Evolutionary conservation across 331 rosid species (phyloP).

Genomic region (Rhamnella rubrinervis): DNA sequence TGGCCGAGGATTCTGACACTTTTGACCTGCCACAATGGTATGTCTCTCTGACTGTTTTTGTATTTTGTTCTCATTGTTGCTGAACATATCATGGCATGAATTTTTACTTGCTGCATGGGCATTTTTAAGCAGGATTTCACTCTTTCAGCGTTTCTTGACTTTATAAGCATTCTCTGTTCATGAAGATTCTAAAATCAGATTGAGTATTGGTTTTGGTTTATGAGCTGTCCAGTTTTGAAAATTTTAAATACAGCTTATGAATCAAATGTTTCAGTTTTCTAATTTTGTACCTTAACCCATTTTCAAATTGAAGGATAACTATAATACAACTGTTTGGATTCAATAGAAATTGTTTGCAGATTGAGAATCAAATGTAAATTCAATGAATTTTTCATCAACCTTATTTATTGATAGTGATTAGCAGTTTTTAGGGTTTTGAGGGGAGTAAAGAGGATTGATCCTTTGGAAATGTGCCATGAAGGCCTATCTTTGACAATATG

Average conservation of each 20-base stretch:
- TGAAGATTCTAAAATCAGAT: neutral
- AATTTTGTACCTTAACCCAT: no score
- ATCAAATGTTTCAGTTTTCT: no score
- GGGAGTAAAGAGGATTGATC: no score
- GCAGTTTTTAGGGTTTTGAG: neutral
- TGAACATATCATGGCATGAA: no score
- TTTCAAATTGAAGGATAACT: no score
- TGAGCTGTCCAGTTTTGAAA: no score
- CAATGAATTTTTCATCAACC: neutral
- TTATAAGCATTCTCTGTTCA: neutral
- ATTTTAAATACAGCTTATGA: no score
- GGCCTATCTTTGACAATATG: no score
- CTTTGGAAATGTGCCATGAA: no score
- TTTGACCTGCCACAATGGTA: neutral
- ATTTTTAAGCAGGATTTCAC: neutral
- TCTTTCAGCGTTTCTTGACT: neutral
- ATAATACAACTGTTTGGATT: no score
- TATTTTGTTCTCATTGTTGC: neutral
- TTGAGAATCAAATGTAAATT: neutral
- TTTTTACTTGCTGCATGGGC: neutral
- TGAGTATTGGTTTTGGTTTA: no score
- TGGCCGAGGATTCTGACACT: constrained; percentile 8
- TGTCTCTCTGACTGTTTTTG: neutral
- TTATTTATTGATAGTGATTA: neutral
- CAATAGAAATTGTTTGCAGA: no score